These are phyloP conservation scores for Paraphaeosphaeria sporulosa DNA, from an alignment of 2,329 filamentous ascomycete species.

Conservation along the genomic window DNA sequence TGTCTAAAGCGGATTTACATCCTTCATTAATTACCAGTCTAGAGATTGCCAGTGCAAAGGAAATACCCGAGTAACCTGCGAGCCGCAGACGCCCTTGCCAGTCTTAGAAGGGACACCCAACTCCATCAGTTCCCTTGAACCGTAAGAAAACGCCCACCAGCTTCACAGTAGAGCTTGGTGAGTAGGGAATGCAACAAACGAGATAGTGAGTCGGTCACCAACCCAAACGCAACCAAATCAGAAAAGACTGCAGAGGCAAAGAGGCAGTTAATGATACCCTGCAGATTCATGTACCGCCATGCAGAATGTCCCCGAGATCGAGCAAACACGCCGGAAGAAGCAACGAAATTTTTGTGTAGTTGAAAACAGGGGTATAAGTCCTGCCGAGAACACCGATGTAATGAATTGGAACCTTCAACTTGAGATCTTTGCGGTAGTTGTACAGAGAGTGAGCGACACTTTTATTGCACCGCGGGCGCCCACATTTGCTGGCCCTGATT, in stretches of 20 bases:
- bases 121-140: slow-evolving; percentile 33
- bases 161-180: slow-evolving; percentile 21
- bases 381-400: slow-evolving; percentile 48
- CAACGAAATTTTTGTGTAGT: slow-evolving; percentile 43
- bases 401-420: slow-evolving; percentile 37
- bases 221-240: slow-evolving; percentile 32
- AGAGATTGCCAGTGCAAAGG: slow-evolving; percentile 41
- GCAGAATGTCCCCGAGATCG: slow-evolving; percentile 32
- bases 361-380: slow-evolving; percentile 51
- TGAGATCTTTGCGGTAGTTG: slow-evolving; percentile 34
- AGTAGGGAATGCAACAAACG: slow-evolving; percentile 38
- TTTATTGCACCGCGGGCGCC: slow-evolving; percentile 53
- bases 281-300: slow-evolving; percentile 35
- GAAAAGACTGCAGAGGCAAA: slow-evolving; percentile 26
- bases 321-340: slow-evolving; percentile 39
- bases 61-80: slow-evolving; percentile 32
- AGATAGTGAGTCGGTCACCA: slow-evolving; percentile 24
- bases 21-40: slow-evolving; percentile 53
- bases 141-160: slow-evolving; percentile 17
- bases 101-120: slow-evolving; percentile 44
- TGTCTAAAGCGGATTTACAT: slow-evolving; percentile 48
- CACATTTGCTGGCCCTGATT: slow-evolving; percentile 50
- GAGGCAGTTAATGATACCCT: slow-evolving; percentile 23
- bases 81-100: slow-evolving; percentile 43
- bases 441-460: slow-evolving; percentile 34